Percentiles rank a stretch among this genome's conserved stretches.
phyloP scores from a whole-genome alignment of 139 green algal species.

The Haematococcus sp. region DNA sequence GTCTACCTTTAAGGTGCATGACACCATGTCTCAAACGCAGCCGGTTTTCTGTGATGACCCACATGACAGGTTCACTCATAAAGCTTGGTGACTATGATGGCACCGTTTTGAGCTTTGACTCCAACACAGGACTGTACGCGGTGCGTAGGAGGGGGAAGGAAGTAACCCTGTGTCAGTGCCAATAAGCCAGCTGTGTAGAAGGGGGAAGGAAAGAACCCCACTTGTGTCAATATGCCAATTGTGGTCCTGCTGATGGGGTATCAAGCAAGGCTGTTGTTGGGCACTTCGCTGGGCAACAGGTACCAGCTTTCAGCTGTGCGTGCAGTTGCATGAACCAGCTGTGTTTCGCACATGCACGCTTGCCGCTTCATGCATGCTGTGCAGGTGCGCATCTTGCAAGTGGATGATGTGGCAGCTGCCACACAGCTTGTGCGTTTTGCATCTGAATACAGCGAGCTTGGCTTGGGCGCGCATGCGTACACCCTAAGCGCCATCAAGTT shows the following conservation, averaged over 20 bases:
- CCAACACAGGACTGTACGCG: constrained; percentile 11
- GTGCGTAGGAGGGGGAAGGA: too few species aligned
- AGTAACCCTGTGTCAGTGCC: too few species aligned
- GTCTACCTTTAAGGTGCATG: too few species aligned
- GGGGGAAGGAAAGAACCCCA: background rate
- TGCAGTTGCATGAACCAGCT: background rate
- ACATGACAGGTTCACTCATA: constrained; percentile 21
- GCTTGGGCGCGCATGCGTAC: constrained; percentile 19
- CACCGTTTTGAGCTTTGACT: constrained; percentile 14
- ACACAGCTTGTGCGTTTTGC: constrained; percentile 20
- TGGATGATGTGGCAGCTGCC: constrained; percentile 8
- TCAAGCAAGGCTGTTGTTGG: background rate
- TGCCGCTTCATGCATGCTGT: background rate
- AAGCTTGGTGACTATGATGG: constrained; percentile 36
- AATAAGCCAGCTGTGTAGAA: too few species aligned
- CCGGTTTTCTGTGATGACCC: too few species aligned
- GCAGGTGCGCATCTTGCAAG: background rate
- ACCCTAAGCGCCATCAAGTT: constrained; percentile 12
- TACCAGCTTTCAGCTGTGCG: background rate
- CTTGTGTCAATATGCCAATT: background rate
- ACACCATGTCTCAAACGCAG: too few species aligned
- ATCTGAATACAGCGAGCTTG: constrained; percentile 25
- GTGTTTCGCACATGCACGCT: background rate
- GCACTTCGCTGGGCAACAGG: background rate
- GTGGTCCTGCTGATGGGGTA: background rate